Conservation (phyloP, 225 moss, liverwort and hornwort genomes). For the Marchantia polymorpha region DNA sequence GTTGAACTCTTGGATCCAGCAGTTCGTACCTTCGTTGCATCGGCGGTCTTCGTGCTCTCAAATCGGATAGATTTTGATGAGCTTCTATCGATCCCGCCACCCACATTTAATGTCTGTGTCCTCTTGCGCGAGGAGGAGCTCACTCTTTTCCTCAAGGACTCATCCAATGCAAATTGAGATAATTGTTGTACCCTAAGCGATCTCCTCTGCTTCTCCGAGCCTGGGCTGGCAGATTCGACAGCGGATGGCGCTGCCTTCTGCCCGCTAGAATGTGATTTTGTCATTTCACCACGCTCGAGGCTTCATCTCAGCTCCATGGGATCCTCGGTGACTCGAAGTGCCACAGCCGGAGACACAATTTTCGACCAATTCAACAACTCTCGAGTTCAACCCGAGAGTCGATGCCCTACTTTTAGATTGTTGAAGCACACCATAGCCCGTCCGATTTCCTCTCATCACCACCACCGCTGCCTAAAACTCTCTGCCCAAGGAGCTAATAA, state of each 20-base stretch:
- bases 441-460: no score
- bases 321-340: not conserved
- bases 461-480: no score
- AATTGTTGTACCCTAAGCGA: constrained; percentile 24
- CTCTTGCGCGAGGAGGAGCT: constrained; percentile 26
- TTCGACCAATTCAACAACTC: no score
- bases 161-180: constrained; percentile 30
- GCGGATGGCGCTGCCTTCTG: not conserved
- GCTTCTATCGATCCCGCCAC: constrained; percentile 7
- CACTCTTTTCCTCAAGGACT: constrained; percentile 23
- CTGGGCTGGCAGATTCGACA: not conserved
- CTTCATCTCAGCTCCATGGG: not conserved
- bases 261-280: not conserved
- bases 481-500: no score
- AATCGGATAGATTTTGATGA: not conserved
- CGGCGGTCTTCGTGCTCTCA: not conserved
- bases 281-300: not conserved
- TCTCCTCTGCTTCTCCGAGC: not conserved
- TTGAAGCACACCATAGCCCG: no score
- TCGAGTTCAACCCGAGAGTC: no score
- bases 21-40: constrained; percentile 27
- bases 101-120: not conserved
- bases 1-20: constrained; percentile 15
- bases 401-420: no score
- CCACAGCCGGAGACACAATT: no score